A percentile compares a stretch with the other conserved stretches of the same genome.
Conservation (phyloP, 768 basidiomycete genomes). For the Mycena alexandri region DNA sequence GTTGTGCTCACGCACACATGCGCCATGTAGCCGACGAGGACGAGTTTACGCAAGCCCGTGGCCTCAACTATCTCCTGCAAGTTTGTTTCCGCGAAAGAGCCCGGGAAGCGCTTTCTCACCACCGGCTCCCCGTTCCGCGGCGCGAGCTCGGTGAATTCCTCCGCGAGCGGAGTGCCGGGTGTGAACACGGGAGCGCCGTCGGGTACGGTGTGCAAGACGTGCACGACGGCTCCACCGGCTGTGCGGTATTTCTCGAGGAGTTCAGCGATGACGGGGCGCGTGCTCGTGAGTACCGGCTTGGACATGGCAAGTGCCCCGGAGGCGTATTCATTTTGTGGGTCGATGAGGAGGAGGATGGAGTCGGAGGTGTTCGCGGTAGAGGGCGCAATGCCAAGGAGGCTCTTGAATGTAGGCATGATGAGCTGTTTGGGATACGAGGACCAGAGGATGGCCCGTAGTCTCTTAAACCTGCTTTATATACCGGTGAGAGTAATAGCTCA, state of each 20-base stretch:
- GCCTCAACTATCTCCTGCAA: slow-evolving; percentile 9
- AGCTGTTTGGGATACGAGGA: too few species aligned
- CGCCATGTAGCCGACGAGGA: slow-evolving; percentile 27
- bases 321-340: slow-evolving; percentile 37
- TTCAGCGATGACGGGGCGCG: too few species aligned
- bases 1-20: slow-evolving; percentile 35
- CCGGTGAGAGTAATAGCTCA: too few species aligned
- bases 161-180: slow-evolving; percentile 29
- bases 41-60: slow-evolving; percentile 24
- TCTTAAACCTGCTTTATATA: too few species aligned
- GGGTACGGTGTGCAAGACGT: too few species aligned
- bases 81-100: slow-evolving; percentile 29
- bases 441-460: too few species aligned
- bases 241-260: too few species aligned
- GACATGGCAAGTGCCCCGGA: too few species aligned
- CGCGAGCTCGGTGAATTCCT: slow-evolving; percentile 21
- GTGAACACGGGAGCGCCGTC: slow-evolving; percentile 30
- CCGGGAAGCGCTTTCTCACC: slow-evolving; percentile 25
- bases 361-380: slow-evolving; percentile 19
- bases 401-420: slow-evolving; percentile 30
- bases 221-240: too few species aligned
- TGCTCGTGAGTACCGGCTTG: too few species aligned
- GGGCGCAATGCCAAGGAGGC: slow-evolving; percentile 6
- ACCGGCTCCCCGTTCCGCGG: background rate
- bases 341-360: slow-evolving; percentile 34